Base-by-base conservation (phyloP, 202 grass and related monocot species). In the Tripidium arundinaceum region DNA sequence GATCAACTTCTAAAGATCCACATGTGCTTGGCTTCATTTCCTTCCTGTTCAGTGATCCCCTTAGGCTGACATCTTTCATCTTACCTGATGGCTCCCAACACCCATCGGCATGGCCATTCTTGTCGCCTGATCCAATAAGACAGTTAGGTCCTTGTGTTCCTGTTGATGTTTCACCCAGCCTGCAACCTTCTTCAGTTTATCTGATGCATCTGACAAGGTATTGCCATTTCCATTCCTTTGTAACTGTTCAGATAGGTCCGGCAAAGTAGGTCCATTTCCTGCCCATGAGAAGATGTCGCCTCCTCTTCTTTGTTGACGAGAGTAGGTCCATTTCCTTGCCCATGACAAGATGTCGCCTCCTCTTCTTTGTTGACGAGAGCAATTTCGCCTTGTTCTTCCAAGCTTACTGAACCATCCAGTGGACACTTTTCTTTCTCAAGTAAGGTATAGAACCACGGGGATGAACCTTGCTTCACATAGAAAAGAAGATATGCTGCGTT, bases 381-480 rank as follows among this genome's bases (percentile, higher is more conserved):
- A 68, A 43, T 4, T 67, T n/a, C n/a, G n/a, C n/a, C 68, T 26
- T 86, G 18, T 89, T 76, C 72, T 42, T 43, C 19, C 45, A 74
- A 74, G 25, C 41, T 72, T 55, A 37, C 18, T 42, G 66, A 63
- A 54, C 34, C 45, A 71, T 18, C 54, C 33, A 18, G 21, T 31
- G 38, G 37, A 28, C 59, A 46, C 28, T n/a, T 59, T 70, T 79
- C 71, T 78, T 71, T 65, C 60, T 86, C 50, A 3, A 89, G 68
- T 39, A 83, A 75, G 47, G 61, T 79, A 52, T 74, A 75, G 69
- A 89, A 86, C 87, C 83, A 89, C 1, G 74, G 78, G 40, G 39
- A 89, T 40, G 87, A 86, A 68, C 87, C 87, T 68, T 86, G 49
- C 83, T 89, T 86, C 34, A 83, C 62, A 85, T 89, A 89, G 62